Evolutionary conservation across 1,139 yeast species (phyloP).

Genomic region (Kluyveromyces sp.): DNA sequence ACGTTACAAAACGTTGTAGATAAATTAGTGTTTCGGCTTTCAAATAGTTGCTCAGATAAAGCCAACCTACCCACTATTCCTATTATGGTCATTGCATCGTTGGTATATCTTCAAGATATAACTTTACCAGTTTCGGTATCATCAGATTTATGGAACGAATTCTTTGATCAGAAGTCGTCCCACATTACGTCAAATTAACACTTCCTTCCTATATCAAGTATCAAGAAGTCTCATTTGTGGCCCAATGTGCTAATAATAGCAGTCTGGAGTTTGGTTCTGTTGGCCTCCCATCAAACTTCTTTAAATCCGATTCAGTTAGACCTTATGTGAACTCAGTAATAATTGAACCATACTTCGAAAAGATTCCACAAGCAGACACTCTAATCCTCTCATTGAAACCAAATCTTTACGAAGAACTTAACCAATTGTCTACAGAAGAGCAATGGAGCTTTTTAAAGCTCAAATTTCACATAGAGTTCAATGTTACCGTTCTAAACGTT

Average conservation of each 20-base stretch:
- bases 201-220: conserved; percentile 12
- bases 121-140: background rate
- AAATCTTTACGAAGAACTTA: conserved; percentile 18
- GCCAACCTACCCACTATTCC: too few relatives aligned
- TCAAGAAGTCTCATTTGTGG: conserved; percentile 1
- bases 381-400: conserved; percentile 15
- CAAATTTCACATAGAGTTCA: conserved; percentile 16
- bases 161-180: background rate
- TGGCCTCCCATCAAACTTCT: conserved; percentile 8
- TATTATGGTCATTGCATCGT: background rate
- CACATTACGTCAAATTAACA: conserved; percentile 10
- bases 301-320: conserved; percentile 3
- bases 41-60: too few relatives aligned
- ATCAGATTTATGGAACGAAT: conserved; percentile 1
- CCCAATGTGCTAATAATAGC: conserved; percentile 7
- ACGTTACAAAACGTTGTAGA: too few relatives aligned
- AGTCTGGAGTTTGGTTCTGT: conserved; percentile 12
- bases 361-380: conserved; percentile 7
- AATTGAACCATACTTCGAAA: conserved; percentile 5
- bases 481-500: conserved; percentile 14
- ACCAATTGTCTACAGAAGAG: conserved; percentile 12
- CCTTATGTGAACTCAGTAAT: conserved; percentile 14
- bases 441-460: conserved; percentile 15
- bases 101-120: background rate
- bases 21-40: too few relatives aligned